A percentile compares a stretch with the other conserved stretches of the same genome.
phyloP scores from a whole-genome alignment of 2,329 filamentous ascomycete species.

The Neoscytalidium dimidiatum region DNA sequence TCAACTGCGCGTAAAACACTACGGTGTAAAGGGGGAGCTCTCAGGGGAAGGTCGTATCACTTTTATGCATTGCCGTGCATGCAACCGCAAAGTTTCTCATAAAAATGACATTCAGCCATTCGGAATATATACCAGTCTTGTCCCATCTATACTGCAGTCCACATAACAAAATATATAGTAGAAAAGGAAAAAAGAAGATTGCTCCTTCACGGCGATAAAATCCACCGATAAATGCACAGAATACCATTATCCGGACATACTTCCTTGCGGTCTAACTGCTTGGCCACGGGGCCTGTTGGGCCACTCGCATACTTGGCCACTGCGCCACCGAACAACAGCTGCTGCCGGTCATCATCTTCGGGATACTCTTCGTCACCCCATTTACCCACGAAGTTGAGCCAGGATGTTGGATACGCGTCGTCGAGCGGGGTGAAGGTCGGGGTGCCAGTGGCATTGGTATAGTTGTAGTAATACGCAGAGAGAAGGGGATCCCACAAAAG shows the following conservation, averaged over 20 bases:
- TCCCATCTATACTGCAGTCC: background rate
- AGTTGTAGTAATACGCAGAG: constrained; percentile 59
- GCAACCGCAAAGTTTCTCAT: no score
- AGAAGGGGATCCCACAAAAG: constrained; percentile 62
- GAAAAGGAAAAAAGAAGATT: background rate
- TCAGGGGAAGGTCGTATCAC: no score
- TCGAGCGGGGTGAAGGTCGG: constrained; percentile 52
- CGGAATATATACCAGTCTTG: no score
- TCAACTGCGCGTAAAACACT: no score
- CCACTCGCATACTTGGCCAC: constrained; percentile 56
- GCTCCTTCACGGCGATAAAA: constrained; percentile 34
- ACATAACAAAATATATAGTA: background rate
- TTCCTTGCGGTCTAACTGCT: constrained; percentile 56
- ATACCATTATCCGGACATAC: constrained; percentile 58
- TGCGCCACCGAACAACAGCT: constrained; percentile 39
- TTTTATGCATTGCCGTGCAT: no score
- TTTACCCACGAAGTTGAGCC: constrained; percentile 57
- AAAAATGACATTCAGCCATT: no score
- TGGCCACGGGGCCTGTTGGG: constrained; percentile 63
- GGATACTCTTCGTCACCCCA: constrained; percentile 66
- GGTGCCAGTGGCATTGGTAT: constrained; percentile 34
- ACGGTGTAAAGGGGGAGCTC: no score
- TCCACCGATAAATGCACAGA: constrained; percentile 47
- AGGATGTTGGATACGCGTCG: constrained; percentile 50
- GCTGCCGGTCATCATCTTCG: constrained; percentile 51